Evolutionary conservation across 1,284 basidiomycete species (phyloP), one percentile per base, ranked within the genome.

Genomic region (Heterobasidion annosum): DNA sequence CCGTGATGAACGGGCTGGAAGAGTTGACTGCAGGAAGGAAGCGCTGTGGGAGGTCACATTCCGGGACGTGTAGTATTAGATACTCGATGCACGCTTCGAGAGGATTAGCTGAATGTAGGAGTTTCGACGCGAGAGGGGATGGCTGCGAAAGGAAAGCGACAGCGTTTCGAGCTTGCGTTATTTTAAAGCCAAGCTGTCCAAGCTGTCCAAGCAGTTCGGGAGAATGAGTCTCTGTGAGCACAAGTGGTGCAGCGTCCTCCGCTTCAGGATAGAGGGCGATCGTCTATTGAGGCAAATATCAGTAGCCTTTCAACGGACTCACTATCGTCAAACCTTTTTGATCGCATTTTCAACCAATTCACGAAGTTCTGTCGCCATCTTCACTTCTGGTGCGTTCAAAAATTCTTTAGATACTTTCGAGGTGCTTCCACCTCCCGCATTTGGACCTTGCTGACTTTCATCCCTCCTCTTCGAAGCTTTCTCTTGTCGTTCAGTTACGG

Each of bases 321-420:
- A 18, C 50, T 13, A 44, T 32, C 35, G 65, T 62, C n/a, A 43
- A 16, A 85, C 90, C 77, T 83, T 80, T 65, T 88, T 88, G n/a
- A 96, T 83, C 0, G 85, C 83, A 19, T 80, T 78, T 68, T 98
- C 93, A 6, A 95, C 89, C 54, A 84, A 70, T 58, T 93, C 91
- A 42, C 94, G 78, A 54, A 97, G 71, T 10, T 71, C 70, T 18
- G 75, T 76, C 1, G 90, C 84, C 90, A 98, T 94, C 65, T 82
- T 85, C 16, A 95, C 93, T 67, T 97, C 93, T 0, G 88, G 86
- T 3, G 80, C 82, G 51, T 81, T 74, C 48, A 78, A 73, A 71
- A 88, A 91, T 54, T 79, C 77, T 25, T 73, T 73, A 1, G 71
- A 71, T 13, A 63, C 67, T 48, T 57, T 57, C 32, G n/a, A 34